These are phyloP conservation scores for Cyanodermella asteris DNA, from an alignment of 2,329 filamentous ascomycete genomes.

Conservation along the genomic window DNA sequence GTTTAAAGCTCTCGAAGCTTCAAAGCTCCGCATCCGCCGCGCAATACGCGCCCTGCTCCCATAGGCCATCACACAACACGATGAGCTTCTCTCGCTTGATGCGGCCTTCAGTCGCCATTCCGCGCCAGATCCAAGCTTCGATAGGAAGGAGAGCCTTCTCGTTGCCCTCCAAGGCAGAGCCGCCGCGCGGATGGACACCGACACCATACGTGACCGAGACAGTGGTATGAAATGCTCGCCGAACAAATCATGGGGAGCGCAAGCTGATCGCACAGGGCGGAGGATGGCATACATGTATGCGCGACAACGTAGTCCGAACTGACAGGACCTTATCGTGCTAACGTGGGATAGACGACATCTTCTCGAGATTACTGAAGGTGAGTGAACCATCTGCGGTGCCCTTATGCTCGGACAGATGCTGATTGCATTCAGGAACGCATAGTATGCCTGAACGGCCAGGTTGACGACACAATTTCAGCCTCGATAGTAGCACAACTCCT, in stretches of 20 bases:
- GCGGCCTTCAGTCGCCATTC: conserved; percentile 1
- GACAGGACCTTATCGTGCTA: conserved; percentile 12
- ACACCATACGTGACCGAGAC: conserved; percentile 33
- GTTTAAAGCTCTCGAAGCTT: conserved; percentile 1
- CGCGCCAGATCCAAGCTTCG: conserved; percentile 3
- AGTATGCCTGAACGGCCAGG: conserved; percentile 74
- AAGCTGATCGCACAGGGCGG: conserved; percentile 33
- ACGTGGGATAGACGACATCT: conserved; percentile 45
- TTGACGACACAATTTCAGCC: conserved; percentile 80
- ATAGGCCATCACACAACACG: conserved; percentile 1
- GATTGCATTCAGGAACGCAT: conserved; percentile 55
- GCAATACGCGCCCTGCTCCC: background rate
- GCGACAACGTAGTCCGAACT: conserved; percentile 3
- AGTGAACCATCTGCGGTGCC: conserved; percentile 8
- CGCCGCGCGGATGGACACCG: conserved; percentile 25
- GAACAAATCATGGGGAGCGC: conserved; percentile 3
- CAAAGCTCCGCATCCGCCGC: background rate
- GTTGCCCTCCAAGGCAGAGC: conserved; percentile 4
- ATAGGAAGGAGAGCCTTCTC: conserved; percentile 4
- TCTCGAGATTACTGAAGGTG: conserved; percentile 58
- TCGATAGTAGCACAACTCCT: conserved; percentile 88
- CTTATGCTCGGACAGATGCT: conserved; percentile 20
- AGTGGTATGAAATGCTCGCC: conserved; percentile 23
- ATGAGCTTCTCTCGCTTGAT: background rate
- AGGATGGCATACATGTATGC: conserved; percentile 55